Evolutionary conservation across 2,329 filamentous ascomycete species (phyloP).

Genomic region (Colletotrichum sp.): DNA sequence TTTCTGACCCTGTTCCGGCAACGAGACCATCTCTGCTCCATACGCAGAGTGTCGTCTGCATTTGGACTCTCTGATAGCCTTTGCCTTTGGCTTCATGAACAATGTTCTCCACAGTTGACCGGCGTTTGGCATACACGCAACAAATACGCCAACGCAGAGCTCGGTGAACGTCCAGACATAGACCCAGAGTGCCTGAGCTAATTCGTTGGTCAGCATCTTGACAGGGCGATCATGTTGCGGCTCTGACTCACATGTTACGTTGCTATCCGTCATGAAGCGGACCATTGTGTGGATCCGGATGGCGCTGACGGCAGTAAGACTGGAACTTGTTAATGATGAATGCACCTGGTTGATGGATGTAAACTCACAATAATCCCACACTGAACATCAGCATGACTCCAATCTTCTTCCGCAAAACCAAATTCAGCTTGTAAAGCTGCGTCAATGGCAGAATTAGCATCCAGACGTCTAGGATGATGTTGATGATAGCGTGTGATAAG

Average conservation of each 20-base stretch:
- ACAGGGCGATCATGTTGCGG: too few species aligned
- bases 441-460: conserved; percentile 25
- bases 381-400: conserved; percentile 1
- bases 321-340: not conserved
- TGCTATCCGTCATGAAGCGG: not conserved
- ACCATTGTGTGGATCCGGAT: not conserved
- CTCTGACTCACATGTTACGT: not conserved
- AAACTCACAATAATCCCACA: not conserved
- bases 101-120: not conserved
- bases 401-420: conserved; percentile 22
- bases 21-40: not conserved
- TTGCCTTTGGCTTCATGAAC: not conserved
- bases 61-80: not conserved
- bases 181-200: not conserved
- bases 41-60: not conserved
- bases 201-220: not conserved
- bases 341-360: fast-evolving
- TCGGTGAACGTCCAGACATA: not conserved
- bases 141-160: not conserved
- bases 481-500: conserved; percentile 12
- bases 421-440: conserved; percentile 22
- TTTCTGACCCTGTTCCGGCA: not conserved
- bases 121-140: not conserved
- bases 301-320: not conserved
- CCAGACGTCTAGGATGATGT: conserved; percentile 24